Conservation (phyloP, 768 basidiomycete species). For the Kondoa subrosea region DNA sequence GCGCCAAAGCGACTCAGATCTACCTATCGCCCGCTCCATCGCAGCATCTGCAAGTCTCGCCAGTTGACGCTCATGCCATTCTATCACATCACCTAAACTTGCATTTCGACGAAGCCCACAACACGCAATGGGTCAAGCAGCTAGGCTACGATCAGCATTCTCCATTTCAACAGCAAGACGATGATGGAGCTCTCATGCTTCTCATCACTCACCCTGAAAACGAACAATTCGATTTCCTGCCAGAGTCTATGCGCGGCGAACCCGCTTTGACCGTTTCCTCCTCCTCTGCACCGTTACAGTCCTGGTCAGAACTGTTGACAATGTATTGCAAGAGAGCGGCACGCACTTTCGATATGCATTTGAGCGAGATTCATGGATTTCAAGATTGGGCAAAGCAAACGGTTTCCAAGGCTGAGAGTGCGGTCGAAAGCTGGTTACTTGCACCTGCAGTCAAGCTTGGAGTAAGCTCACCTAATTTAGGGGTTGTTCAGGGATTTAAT, state of each 20-base stretch:
- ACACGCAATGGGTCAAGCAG: background rate
- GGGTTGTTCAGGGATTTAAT: background rate
- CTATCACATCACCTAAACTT: background rate
- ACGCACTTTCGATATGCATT: background rate
- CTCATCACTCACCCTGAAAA: background rate
- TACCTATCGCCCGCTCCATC: background rate
- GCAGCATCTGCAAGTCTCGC: background rate
- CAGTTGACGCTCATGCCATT: background rate
- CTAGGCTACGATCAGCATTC: background rate
- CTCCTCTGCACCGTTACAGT: background rate
- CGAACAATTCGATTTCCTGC: background rate
- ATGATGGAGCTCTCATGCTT: background rate
- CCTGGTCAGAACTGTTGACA: background rate
- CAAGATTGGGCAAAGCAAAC: background rate
- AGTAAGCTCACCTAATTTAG: background rate
- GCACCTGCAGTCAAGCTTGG: background rate
- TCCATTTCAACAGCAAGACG: background rate
- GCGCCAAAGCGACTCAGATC: slow-evolving; percentile 3
- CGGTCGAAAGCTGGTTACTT: background rate
- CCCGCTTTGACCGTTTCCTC: background rate
- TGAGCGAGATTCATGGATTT: background rate
- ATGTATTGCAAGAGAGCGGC: background rate
- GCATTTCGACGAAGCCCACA: background rate
- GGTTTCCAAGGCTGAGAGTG: background rate
- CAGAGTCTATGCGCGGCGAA: background rate